These are phyloP conservation scores for Candida sakaeoensis DNA, from an alignment of 805 yeast genomes.

Conservation along the genomic window DNA sequence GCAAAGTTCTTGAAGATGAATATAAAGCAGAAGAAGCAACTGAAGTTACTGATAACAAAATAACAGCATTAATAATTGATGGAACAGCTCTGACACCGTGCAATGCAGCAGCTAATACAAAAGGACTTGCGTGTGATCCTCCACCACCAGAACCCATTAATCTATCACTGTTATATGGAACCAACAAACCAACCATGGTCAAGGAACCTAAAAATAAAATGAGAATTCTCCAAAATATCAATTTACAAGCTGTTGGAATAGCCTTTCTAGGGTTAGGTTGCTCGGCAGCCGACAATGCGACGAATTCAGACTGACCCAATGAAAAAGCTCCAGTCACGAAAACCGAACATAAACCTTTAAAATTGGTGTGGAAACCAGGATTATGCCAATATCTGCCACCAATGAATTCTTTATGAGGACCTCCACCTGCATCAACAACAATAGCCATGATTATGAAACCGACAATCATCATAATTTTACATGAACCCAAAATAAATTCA, in stretches of 20 bases:
- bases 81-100: conserved; percentile 38
- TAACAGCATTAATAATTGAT: conserved; percentile 40
- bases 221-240: conserved; percentile 35
- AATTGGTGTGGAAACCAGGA: conserved; percentile 32
- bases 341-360: conserved; percentile 38
- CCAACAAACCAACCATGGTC: conserved; percentile 37
- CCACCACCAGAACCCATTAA: conserved; percentile 34
- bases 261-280: conserved; percentile 37
- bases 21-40: conserved; percentile 42
- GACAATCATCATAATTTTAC: conserved; percentile 33
- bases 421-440: conserved; percentile 37
- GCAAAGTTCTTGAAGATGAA: conserved; percentile 40
- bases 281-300: conserved; percentile 37
- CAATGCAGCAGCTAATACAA: conserved; percentile 38
- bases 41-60: conserved; percentile 38
- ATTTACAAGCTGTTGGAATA: conserved; percentile 39
- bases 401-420: conserved; percentile 29
- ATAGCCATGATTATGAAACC: conserved; percentile 42
- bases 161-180: conserved; percentile 29
- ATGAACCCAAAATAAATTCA: conserved; percentile 36
- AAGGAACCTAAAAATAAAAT: conserved; percentile 39
- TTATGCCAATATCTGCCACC: conserved; percentile 42
- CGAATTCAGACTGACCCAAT: conserved; percentile 39
- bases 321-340: conserved; percentile 41
- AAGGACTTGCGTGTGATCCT: conserved; percentile 38